Conservation (phyloP, 1,284 basidiomycete genomes). For the Marasmius oreades region DNA sequence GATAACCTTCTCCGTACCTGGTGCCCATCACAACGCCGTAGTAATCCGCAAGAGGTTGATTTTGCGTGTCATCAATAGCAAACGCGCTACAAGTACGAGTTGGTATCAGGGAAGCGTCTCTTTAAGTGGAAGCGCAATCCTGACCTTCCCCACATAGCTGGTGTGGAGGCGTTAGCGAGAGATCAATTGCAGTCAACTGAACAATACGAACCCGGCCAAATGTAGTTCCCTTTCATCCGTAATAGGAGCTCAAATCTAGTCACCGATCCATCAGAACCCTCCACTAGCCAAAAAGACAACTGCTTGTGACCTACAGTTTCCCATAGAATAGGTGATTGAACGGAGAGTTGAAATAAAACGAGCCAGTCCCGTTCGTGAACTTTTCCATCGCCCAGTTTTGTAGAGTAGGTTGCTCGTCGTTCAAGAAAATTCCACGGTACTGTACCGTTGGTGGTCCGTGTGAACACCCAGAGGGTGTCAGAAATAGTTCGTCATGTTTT, state of each 20-base stretch:
- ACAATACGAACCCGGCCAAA: conserved; percentile 58
- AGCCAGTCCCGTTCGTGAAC: conserved; percentile 63
- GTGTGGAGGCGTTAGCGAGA: conserved; percentile 2
- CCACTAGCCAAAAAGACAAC: too few relatives aligned
- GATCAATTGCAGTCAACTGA: not conserved
- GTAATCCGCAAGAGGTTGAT: conserved; percentile 60
- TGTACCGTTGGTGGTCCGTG: conserved; percentile 9
- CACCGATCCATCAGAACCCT: too few relatives aligned
- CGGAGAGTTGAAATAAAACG: conserved; percentile 44
- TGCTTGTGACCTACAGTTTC: conserved; percentile 41
- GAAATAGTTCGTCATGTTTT: conserved; percentile 5
- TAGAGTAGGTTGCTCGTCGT: conserved; percentile 63
- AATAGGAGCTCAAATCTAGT: conserved; percentile 65
- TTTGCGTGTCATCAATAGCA: conserved; percentile 60
- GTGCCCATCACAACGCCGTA: conserved; percentile 74
- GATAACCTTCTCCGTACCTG: conserved; percentile 31
- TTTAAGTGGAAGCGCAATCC: not conserved
- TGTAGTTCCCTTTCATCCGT: conserved; percentile 65
- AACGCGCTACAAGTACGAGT: conserved; percentile 68
- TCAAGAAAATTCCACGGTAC: conserved; percentile 22
- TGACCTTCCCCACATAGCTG: conserved; percentile 44
- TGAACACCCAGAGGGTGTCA: conserved; percentile 3
- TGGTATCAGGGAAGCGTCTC: too few relatives aligned
- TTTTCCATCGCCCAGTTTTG: conserved; percentile 62
- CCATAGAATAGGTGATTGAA: conserved; percentile 68